Evolutionary conservation across 164 flowering plant species (phyloP), one percentile per base, ranked within the genome.

Genomic region (Magnolia kwangsiensis): DNA sequence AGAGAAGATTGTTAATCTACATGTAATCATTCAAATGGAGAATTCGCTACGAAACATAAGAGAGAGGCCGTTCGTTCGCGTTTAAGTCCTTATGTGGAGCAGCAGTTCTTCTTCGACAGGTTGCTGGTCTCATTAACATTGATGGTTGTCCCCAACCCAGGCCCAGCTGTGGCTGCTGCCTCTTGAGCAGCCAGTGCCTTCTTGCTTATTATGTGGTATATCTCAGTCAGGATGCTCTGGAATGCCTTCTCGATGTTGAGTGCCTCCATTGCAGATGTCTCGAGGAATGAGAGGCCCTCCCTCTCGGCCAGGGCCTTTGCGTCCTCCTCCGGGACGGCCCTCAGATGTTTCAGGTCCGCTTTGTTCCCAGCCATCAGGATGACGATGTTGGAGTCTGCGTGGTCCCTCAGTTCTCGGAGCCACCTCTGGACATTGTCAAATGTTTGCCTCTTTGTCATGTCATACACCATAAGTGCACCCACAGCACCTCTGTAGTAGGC

Each of bases 401-500:
- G 97, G 78, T 92, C 95, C 69, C 93, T 80, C 58, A 92, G 84
- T 51, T 92, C 97, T 20, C 92, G 89, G 8, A 93, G 92, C 96
- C 97, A 93, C 83, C 97, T 83, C 67, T 78, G 84, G 4, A 93
- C 92, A 71, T 90, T 93, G 49, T 93, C 96, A 74, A 90, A 93
- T 11, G 94, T 90, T 78, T 86, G 93, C 72, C 84, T 81, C 80
- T 93, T 93, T 63, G 97, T 93, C 64, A 93, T 89, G 87, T 91
- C 95, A 69, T 91, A 93, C n/a, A 91, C 94, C 84, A 93, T 72
- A 13, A 93, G 90, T 1, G 97, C 97, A 74, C 97, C 97, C 8
- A 93, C 98, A 0, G 98, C 96, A 2, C 98, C 96, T 80, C 98
- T 86, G 83, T 91, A 91, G 74, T 93, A 93, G 2, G 98, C 98